Base-by-base conservation (phyloP, 2,329 filamentous ascomycete genomes). In the Cercospora zeae-maydis region DNA sequence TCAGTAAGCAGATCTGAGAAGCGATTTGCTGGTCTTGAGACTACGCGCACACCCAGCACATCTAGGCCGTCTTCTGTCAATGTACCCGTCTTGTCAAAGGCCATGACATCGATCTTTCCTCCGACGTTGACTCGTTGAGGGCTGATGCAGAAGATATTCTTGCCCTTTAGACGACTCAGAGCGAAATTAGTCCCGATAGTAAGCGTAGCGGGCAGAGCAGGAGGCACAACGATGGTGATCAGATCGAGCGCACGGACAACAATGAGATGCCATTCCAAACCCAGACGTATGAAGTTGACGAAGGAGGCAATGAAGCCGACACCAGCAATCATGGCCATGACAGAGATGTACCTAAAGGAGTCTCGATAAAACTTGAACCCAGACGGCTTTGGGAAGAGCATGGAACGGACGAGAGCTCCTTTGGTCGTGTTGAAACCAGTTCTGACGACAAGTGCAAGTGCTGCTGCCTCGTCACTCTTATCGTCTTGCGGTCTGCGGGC, bases 41-140 rank as follows among this genome's bases (percentile, higher is more conserved):
- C 91, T 6, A 95, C 86, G 34, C 92, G 87, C 19, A 96, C 87
- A 11, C 95, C 95, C 11, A 99, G 83, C 16, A 99, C 91, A 75
- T 99, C 96, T 45, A 99, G 79, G 0, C 95, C 95, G 75, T 99
- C 95, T 76, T 98, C 95, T 0, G 95, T 99, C 59, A 99, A 80
- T 0, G 95, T 99, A n/a, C 95, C 95, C 0, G 95, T 99, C 79
- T 99, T 99, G 78, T 99, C 95, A 68, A 99, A 99, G 77, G 93
- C 97, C 78, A 99, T 90, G 10, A 98, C 86, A 73, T 99, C 95
- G 3, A 99, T 80, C 76, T 98, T 98, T 55, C 96, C 95, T 14
- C 91, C 95, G 5, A 99, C 92, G 72, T 98, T 99, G 61, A 99
- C 93, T 71, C 95, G 86, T 73, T 99, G 95, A 0, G 96, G 95